Evolutionary conservation across 306 rosid genomes (phyloP), one percentile per base, ranked within the genome.

Genomic region (Gillenia trifoliata): DNA sequence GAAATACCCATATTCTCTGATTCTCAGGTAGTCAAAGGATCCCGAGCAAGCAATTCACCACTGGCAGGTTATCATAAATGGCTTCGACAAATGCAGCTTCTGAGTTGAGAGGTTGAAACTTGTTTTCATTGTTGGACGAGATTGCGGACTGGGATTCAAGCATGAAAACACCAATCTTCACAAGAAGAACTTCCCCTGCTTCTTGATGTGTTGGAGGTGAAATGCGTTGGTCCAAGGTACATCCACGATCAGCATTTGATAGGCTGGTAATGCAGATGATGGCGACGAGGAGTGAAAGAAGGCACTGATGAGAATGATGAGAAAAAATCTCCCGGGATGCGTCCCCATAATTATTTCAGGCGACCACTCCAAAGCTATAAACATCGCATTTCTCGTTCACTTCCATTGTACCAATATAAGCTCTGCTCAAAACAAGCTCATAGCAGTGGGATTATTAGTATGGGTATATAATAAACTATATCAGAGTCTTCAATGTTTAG

Each of bases 281-380:
- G 64, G n/a, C 0, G 41, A 30, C 0, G 41, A 28, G 2, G 38
- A n/a, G 55, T 0, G 23, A n/a, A 13, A 1, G 43, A 72, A 0
- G 36, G 16, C 10, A 23, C 4, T 0, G 54, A 41, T 4, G 33
- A 3, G 9, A 72, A 2, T 17, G 64, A 33, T 4, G 33, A 66
- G 30, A 73, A 8, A 30, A 60, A 22, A 17, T 68, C 79, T 11
- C 49, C n/a, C 60, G 0, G 47, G 79, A 20, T 79, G 75, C 13
- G 11, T 68, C 15, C 83, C 79, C 62, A 66, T 49, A 43, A 79
- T 47, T 3, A 36, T 45, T 67, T 74, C 79, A n/a, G 34, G 78
- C 43, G 6, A 73, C 6, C 13, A 73, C 82, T 43, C 78, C 75
- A 45, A 73, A 79, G 25, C 79, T 74, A 60, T 47, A 74, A 0